A percentile compares a stretch with the other conserved stretches of the same genome.
Conservation (phyloP, 768 basidiomycete species). For the Harrya chromipes region DNA sequence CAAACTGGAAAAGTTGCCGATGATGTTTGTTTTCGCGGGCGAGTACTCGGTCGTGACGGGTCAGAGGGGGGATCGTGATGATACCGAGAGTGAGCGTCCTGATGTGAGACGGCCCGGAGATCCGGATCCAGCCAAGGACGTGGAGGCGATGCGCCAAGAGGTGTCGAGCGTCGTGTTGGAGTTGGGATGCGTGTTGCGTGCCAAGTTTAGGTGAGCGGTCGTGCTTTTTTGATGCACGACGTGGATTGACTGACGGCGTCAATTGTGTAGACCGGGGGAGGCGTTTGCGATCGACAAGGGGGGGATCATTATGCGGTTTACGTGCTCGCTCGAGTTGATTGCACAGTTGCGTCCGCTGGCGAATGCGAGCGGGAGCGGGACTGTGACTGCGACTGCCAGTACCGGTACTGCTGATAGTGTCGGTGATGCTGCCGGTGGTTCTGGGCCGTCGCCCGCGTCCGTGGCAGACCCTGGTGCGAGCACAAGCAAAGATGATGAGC, state of each 20-base stretch:
- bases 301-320: slow-evolving; percentile 23
- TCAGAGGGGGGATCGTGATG: background rate
- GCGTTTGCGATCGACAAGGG: slow-evolving; percentile 20
- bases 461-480: too few relatives aligned
- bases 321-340: slow-evolving; percentile 23
- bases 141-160: slow-evolving; percentile 20
- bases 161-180: slow-evolving; percentile 13
- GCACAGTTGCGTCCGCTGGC: slow-evolving; percentile 13
- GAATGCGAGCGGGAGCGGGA: too few relatives aligned
- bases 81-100: background rate
- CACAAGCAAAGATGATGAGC: too few relatives aligned
- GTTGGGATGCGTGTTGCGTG: slow-evolving; percentile 10
- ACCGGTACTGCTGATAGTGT: too few relatives aligned
- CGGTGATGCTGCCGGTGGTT: too few relatives aligned
- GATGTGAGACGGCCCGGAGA: background rate
- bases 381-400: too few relatives aligned
- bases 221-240: background rate
- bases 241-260: background rate
- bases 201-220: slow-evolving; percentile 20
- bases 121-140: background rate
- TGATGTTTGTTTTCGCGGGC: slow-evolving; percentile 22
- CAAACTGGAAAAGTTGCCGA: background rate
- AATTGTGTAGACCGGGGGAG: slow-evolving; percentile 14
- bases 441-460: too few relatives aligned
- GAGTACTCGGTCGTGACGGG: slow-evolving; percentile 26